phyloP scores from a whole-genome alignment of 345 rosid genomes.

The Adansonia digitata region DNA sequence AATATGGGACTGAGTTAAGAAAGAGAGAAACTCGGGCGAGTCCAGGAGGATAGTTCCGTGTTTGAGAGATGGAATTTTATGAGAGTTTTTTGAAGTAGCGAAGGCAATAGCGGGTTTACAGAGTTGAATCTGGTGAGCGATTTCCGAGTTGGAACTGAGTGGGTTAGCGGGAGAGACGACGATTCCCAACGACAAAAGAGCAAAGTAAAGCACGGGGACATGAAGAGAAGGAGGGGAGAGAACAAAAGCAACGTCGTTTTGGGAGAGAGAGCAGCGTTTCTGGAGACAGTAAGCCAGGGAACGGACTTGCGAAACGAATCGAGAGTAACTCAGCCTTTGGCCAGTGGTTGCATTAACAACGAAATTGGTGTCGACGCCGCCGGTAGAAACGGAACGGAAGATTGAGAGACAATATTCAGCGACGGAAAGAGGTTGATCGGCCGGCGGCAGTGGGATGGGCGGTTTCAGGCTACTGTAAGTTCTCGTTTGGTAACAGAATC shows the following conservation, averaged over 20 bases:
- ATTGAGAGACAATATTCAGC: conserved; percentile 43
- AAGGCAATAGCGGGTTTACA: conserved; percentile 61
- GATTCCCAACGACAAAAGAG: conserved; percentile 69
- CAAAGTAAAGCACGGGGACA: conserved; percentile 59
- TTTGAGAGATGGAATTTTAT: conserved; percentile 36
- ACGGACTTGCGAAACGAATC: conserved; percentile 32
- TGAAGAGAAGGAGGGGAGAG: conserved; percentile 58
- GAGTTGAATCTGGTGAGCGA: conserved; percentile 55
- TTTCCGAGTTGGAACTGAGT: conserved; percentile 46
- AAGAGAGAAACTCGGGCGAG: conserved; percentile 68
- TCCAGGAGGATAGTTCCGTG: conserved; percentile 49
- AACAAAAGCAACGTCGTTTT: conserved; percentile 58
- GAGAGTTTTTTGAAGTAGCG: conserved; percentile 45
- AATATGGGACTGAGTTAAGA: conserved; percentile 22
- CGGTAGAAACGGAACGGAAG: conserved; percentile 34
- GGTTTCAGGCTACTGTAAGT: conserved; percentile 51
- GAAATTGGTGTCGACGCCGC: conserved; percentile 27
- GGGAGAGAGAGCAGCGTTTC: conserved; percentile 35
- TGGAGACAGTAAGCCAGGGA: conserved; percentile 49
- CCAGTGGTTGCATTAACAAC: conserved; percentile 45
- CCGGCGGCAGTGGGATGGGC: conserved; percentile 45
- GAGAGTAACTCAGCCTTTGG: conserved; percentile 36
- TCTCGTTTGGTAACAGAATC: conserved; percentile 44
- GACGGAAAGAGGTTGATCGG: conserved; percentile 34
- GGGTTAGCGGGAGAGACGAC: conserved; percentile 77